Conservation (phyloP, 768 basidiomycete species). For the Termitomyces sp. region DNA sequence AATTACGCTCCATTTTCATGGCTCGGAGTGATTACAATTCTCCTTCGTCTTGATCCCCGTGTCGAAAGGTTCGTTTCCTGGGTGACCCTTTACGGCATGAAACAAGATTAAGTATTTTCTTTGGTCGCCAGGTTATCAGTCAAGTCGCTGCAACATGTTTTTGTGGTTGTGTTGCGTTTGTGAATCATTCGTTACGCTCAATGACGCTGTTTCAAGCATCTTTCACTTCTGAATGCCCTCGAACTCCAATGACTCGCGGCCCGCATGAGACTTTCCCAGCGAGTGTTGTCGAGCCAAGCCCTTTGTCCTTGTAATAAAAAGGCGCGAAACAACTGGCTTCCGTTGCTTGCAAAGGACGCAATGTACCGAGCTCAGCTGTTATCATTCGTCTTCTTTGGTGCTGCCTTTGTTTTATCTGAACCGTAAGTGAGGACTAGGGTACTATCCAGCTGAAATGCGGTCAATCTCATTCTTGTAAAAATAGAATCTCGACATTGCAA, state of each 20-base stretch:
- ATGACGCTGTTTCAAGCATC: background rate
- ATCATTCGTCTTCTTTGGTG: background rate
- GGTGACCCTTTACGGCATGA: background rate
- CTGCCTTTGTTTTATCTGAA: slow-evolving; percentile 2
- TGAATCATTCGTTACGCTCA: background rate
- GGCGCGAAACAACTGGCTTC: background rate
- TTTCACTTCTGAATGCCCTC: background rate
- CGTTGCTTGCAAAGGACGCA: background rate
- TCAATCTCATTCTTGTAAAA: background rate
- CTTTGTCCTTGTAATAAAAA: background rate
- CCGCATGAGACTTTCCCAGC: background rate
- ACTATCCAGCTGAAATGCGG: background rate
- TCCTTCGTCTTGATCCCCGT: too few relatives aligned
- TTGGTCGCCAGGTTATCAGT: background rate
- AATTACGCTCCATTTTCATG: background rate
- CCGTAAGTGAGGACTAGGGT: background rate
- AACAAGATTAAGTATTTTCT: background rate
- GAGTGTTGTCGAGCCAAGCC: background rate
- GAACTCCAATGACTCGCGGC: background rate
- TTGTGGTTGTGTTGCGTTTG: background rate
- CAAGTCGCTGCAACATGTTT: background rate
- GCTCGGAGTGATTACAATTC: background rate
- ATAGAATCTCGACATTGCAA: slow-evolving; percentile 15
- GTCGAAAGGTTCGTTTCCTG: background rate
- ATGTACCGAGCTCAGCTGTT: slow-evolving; percentile 4